phyloP scores from a whole-genome alignment of 441 rosid species.

The Adansonia grandidieri region DNA sequence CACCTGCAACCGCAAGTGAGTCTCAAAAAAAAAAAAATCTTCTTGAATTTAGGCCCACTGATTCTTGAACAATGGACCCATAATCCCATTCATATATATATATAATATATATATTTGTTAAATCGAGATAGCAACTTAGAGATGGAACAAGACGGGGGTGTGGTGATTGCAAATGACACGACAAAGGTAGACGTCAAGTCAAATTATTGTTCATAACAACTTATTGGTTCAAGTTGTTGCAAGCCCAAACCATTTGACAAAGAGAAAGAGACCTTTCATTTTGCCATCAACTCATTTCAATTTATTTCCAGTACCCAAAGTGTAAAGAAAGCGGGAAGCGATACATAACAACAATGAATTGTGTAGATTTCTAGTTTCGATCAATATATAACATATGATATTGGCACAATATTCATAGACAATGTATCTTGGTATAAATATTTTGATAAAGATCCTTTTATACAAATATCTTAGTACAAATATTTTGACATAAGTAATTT shows the following conservation, averaged over 20 bases:
- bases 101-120: no score
- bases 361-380: no score
- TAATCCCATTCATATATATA: no score
- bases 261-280: neutral
- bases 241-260: neutral
- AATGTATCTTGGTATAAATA: no score
- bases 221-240: neutral
- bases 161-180: neutral
- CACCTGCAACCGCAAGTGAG: slow-evolving; percentile 23
- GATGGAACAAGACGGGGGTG: neutral
- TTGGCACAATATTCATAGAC: no score
- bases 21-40: neutral
- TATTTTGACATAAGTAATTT: no score
- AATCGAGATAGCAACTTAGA: no score
- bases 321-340: neutral
- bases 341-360: neutral
- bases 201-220: neutral
- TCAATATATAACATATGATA: no score
- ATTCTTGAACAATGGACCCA: neutral
- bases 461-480: no score
- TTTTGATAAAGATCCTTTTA: no score
- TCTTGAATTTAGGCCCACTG: neutral
- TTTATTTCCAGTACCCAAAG: neutral
- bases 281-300: neutral
- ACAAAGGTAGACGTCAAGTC: neutral